phyloP scores from a whole-genome alignment of 2,329 filamentous ascomycete species.

The Verticillium nonalfalfae region DNA sequence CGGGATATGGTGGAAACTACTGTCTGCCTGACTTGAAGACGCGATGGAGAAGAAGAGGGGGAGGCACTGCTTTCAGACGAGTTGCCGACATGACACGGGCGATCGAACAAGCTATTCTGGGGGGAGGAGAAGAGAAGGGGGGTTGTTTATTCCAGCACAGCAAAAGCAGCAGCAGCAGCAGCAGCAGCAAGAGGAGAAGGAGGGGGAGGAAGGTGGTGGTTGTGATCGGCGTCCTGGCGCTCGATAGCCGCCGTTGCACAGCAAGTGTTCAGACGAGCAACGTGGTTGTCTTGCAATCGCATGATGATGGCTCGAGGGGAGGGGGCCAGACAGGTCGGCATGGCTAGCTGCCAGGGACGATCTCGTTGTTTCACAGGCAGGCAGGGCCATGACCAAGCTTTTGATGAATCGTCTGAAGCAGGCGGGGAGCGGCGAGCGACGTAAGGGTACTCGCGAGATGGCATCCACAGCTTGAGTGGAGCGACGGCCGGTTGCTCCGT shows the following conservation, averaged over 20 bases:
- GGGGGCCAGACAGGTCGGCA: neutral
- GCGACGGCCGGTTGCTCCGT: too few species aligned
- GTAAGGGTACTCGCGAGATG: neutral
- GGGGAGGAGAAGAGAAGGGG: neutral
- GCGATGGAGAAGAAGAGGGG: too few species aligned
- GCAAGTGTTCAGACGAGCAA: neutral
- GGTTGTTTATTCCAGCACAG: neutral
- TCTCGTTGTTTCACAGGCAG: neutral
- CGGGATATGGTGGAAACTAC: neutral
- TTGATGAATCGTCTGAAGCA: neutral
- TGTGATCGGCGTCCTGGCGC: neutral
- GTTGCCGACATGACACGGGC: neutral
- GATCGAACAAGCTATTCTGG: neutral
- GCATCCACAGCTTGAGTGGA: too few species aligned
- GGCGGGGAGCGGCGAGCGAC: neutral
- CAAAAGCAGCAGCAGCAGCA: too few species aligned
- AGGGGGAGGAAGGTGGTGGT: too few species aligned
- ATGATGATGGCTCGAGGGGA: constrained; percentile 10
- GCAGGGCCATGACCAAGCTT: neutral
- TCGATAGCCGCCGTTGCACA: neutral
- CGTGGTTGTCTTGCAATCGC: neutral
- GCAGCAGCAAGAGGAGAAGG: neutral
- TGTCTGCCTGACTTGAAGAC: too few species aligned
- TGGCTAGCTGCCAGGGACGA: too few species aligned
- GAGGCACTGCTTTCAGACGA: neutral